Conservation (phyloP, 2,329 filamentous ascomycete genomes). For the Colletotrichum lindemuthianum region DNA sequence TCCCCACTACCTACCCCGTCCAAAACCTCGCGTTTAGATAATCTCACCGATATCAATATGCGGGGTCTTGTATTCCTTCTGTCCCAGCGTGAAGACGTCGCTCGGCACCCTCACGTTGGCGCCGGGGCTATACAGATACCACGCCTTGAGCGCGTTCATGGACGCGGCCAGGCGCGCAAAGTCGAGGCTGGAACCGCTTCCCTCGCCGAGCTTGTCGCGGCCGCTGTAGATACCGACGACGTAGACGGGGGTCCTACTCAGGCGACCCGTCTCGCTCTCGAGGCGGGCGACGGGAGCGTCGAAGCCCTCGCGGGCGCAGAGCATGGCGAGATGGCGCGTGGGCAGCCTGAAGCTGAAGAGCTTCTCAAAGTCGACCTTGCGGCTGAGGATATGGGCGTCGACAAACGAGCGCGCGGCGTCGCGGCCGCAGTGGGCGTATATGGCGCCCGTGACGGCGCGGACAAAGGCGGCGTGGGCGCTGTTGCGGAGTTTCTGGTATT, state of each 20-base stretch:
- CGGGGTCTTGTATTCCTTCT: conserved; percentile 72
- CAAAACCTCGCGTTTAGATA: conserved; percentile 51
- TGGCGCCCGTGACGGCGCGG: conserved; percentile 81
- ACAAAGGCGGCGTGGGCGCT: conserved; percentile 80
- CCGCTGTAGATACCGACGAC: conserved; percentile 95
- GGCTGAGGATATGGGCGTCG: conserved; percentile 82
- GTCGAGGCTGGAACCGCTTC: conserved; percentile 79
- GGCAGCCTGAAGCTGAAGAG: conserved; percentile 89
- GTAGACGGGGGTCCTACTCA: conserved; percentile 87
- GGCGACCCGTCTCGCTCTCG: conserved; percentile 88
- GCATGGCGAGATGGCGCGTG: conserved; percentile 80
- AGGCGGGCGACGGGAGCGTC: conserved; percentile 87
- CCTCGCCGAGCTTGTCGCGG: conserved; percentile 90
- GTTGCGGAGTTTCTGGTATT: conserved; percentile 76
- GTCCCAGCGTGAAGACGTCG: conserved; percentile 71
- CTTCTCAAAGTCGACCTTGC: conserved; percentile 77
- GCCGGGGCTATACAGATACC: conserved; percentile 93
- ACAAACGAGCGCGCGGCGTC: conserved; percentile 85
- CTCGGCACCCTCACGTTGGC: conserved; percentile 73
- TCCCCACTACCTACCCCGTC: background rate
- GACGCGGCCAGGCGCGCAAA: conserved; percentile 82
- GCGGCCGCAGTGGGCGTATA: conserved; percentile 87
- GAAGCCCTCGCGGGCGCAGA: conserved; percentile 92
- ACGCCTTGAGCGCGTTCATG: conserved; percentile 87
- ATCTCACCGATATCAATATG: conserved; percentile 79